Conservation (phyloP, 176 grass and related monocot species). For the Puccinellia tenuiflora region DNA sequence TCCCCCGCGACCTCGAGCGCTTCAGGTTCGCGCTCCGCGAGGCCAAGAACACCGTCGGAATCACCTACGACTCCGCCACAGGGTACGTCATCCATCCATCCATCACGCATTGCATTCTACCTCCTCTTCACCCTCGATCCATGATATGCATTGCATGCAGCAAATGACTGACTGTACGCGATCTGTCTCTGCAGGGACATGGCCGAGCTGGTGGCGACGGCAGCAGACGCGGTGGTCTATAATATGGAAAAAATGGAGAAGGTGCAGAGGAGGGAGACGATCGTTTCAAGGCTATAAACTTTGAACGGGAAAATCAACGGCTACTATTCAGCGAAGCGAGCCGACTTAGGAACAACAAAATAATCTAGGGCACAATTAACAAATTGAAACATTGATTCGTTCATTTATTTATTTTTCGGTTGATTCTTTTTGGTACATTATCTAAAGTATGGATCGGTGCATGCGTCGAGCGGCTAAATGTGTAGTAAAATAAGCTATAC, state of each 20-base stretch:
- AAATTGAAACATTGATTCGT: constrained; percentile 9
- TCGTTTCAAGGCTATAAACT: constrained; percentile 32
- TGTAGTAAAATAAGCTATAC: constrained; percentile 16
- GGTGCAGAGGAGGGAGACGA: constrained; percentile 13
- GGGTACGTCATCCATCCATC: constrained; percentile 42
- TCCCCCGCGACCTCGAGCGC: constrained; percentile 26
- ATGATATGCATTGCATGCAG: background rate
- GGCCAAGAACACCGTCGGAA: constrained; percentile 63
- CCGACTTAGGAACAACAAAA: background rate
- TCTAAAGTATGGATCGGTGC: background rate
- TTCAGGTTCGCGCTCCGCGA: constrained; percentile 49
- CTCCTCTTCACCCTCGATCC: background rate
- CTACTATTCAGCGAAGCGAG: constrained; percentile 1
- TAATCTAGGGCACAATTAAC: background rate
- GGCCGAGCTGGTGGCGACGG: constrained; percentile 17
- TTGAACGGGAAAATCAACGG: constrained; percentile 16
- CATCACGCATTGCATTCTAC: background rate
- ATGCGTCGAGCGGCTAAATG: background rate
- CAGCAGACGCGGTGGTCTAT: constrained; percentile 19
- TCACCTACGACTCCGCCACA: constrained; percentile 59
- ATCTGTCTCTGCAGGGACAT: constrained; percentile 29
- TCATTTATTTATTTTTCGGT: constrained; percentile 1
- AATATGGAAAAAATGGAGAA: background rate
- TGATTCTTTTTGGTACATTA: constrained; percentile 7
- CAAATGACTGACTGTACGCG: background rate